phyloP scores from a whole-genome alignment of 768 basidiomycete genomes.

The Pleurotus giganteus region DNA sequence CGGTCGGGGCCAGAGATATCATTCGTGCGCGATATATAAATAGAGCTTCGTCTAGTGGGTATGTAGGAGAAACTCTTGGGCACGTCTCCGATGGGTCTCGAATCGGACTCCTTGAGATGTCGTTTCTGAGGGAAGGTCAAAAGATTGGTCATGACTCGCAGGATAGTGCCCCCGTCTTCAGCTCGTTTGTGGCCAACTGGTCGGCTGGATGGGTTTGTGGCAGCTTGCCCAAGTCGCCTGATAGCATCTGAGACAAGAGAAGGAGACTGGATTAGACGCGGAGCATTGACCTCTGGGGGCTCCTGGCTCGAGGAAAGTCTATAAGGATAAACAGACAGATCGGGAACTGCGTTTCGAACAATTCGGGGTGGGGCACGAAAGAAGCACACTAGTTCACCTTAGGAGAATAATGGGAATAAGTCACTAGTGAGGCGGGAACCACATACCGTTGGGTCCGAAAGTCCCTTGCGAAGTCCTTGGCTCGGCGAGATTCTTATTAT shows the following conservation, averaged over 20 bases:
- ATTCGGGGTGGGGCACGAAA: conserved; percentile 75
- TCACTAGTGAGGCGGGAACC: neutral
- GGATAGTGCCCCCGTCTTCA: conserved; percentile 55
- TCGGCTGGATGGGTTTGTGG: conserved; percentile 50
- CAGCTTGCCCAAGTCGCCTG: conserved; percentile 58
- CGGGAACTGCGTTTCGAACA: conserved; percentile 55
- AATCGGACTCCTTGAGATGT: conserved; percentile 35
- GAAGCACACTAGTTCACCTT: conserved; percentile 87
- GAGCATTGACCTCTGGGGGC: conserved; percentile 10
- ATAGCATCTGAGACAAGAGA: conserved; percentile 74
- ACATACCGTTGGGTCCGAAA: conserved; percentile 84
- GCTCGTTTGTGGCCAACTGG: conserved; percentile 37
- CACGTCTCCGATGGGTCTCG: conserved; percentile 37
- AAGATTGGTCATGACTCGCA: conserved; percentile 78
- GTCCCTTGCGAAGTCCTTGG: conserved; percentile 84
- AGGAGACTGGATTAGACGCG: conserved; percentile 57
- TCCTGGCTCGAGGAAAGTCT: conserved; percentile 15
- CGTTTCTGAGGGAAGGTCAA: conserved; percentile 57
- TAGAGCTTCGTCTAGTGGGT: conserved; percentile 50
- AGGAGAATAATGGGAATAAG: neutral
- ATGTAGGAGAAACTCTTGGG: conserved; percentile 40
- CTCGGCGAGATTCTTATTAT: conserved; percentile 78
- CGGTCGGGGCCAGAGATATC: conserved; percentile 51
- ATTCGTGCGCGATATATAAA: conserved; percentile 54
- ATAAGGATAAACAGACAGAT: conserved; percentile 45